Base-by-base conservation (phyloP, 495 filamentous ascomycete genomes). In the Parmelia sp. region DNA sequence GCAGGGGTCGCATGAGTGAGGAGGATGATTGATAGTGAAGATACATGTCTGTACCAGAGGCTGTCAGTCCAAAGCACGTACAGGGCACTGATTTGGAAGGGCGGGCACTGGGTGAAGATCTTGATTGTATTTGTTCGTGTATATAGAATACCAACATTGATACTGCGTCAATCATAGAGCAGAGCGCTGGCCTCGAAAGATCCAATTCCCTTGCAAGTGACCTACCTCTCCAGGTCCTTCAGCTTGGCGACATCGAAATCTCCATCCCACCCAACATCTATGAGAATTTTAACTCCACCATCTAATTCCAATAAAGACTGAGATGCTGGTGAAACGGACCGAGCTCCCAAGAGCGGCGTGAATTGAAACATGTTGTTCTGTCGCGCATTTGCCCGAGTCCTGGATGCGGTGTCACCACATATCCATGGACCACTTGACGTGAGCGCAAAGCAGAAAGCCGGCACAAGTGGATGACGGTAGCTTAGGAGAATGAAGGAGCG, bases 211-310 rank as follows among this genome's bases (percentile, higher is more conserved):
- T 21, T 60, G 53, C 60, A 66, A 57, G 51, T 57, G 45, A 76
- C 86, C 71, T 81, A 95, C 90, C 90, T 92, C 76, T 97, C 94
- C 63, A 99, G 79, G 75, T 90, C 89, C 67, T 84, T 85, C 39
- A 98, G 80, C 78, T 91, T 87, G 62, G 80, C 81, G 23, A 84
- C 82, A 71, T 95, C 89, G 71, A 99, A 97, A 23, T 82, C 79
- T 72, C 92, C 89, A 71, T 97, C 92, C 94, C 94, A 99, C 63
- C 94, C 94, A 40, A 96, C 90, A 72, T 96, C 93, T 19, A 97
- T 83, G 21, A 97, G 80, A 33, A 97, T 87, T 74, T 97, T 97
- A 74, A 97, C 88, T 40, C 93, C 94, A 53, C 93, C 92, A 79
- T 97, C 94, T 56, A 99, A 86, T 78, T 97, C 95, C 53, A 99